Percentiles rank a stretch among this genome's conserved stretches.
Conservation (phyloP, 179 eudicot genomes). For the Beta corolliflora region DNA sequence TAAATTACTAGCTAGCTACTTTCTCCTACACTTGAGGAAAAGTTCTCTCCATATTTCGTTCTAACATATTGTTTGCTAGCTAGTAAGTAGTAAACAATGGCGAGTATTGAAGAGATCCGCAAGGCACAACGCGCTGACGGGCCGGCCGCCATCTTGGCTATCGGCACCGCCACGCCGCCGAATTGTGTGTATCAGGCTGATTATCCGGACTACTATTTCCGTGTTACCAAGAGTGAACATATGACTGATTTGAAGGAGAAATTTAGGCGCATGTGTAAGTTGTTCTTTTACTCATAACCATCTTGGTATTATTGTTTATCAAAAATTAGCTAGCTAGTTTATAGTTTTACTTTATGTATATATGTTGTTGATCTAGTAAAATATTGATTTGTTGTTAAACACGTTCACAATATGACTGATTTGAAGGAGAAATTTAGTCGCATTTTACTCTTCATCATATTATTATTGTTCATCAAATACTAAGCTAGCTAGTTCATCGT, state of each 20-base stretch:
- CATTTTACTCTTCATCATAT: too few species aligned
- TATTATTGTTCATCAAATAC: too few species aligned
- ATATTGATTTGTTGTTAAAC: too few species aligned
- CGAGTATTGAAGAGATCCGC: conserved; percentile 10
- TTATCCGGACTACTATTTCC: conserved; percentile 23
- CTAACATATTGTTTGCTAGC: not conserved
- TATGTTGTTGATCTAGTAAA: too few species aligned
- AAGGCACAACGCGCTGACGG: conserved; percentile 23
- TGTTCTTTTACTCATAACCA: not conserved
- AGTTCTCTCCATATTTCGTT: too few species aligned
- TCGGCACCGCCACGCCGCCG: conserved; percentile 23
- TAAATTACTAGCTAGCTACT: not conserved
- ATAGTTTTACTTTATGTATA: too few species aligned
- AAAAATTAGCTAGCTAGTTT: too few species aligned
- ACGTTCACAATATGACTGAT: too few species aligned
- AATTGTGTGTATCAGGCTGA: conserved; percentile 22
- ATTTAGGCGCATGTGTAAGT: conserved; percentile 26
- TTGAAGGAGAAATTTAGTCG: too few species aligned
- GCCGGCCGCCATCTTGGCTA: conserved; percentile 18
- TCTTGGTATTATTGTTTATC: too few species aligned
- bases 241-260: conserved; percentile 24
- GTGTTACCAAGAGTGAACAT: conserved; percentile 23
- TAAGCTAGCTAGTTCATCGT: too few species aligned
- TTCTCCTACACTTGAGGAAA: not conserved
- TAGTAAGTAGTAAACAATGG: conserved; percentile 1